phyloP scores from a whole-genome alignment of 1,284 basidiomycete species.

The Cryptococcus sp. region DNA sequence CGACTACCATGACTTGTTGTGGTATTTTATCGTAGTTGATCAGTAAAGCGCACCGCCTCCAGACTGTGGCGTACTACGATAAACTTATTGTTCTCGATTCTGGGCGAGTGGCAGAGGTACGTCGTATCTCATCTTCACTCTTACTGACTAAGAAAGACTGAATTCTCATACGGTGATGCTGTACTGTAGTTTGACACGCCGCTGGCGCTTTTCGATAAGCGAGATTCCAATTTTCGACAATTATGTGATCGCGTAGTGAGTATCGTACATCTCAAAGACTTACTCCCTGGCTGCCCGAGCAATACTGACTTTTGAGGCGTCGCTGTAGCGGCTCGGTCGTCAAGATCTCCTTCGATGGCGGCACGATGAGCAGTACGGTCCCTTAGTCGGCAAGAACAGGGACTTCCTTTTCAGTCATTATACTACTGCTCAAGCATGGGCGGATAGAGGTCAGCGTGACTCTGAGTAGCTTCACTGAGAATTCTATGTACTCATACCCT shows the following conservation, averaged over 20 bases:
- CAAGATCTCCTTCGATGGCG: conserved; percentile 11
- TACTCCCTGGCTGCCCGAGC: no score
- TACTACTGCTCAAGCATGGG: conserved; percentile 18
- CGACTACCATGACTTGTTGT: background rate
- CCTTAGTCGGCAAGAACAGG: conserved; percentile 12
- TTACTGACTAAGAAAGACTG: background rate
- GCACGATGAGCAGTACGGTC: conserved; percentile 16
- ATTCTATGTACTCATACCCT: no score
- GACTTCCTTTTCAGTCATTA: conserved; percentile 14
- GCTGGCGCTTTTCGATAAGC: conserved; percentile 42
- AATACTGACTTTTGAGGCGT: no score
- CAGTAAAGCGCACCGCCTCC: conserved; percentile 72
- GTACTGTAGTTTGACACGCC: conserved; percentile 45
- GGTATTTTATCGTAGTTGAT: conserved; percentile 56
- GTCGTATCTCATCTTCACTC: conserved; percentile 1
- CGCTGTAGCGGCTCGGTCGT: conserved; percentile 4
- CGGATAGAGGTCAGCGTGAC: background rate
- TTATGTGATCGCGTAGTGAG: conserved; percentile 37
- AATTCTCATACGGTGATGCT: background rate
- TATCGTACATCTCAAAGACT: no score
- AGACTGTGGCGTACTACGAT: conserved; percentile 63
- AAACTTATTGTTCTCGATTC: conserved; percentile 48
- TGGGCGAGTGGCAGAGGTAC: conserved; percentile 40
- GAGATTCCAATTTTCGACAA: conserved; percentile 45
- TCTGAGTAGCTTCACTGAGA: background rate